These are phyloP conservation scores for Clohesyomyces aquaticus DNA, from an alignment of 495 filamentous ascomycete genomes.

Conservation along the genomic window DNA sequence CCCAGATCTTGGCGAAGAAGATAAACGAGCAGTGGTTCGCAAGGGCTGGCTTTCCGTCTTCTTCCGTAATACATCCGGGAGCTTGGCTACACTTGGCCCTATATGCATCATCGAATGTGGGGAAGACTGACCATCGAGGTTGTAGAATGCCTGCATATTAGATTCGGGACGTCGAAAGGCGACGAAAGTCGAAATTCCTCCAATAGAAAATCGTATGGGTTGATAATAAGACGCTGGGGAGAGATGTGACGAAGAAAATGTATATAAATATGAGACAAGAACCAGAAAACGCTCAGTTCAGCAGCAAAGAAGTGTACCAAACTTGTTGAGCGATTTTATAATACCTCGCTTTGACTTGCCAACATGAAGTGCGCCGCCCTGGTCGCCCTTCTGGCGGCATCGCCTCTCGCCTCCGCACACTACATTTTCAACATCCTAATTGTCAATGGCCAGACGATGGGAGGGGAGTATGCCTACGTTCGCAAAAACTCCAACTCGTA, in stretches of 20 bases:
- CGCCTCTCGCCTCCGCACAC: constrained; percentile 14
- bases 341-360: neutral
- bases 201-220: neutral
- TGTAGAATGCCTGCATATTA: neutral
- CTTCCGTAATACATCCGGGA: neutral
- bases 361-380: neutral
- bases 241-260: neutral
- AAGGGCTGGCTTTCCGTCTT: neutral
- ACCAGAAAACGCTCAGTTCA: neutral
- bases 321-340: too few relatives aligned
- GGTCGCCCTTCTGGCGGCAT: neutral
- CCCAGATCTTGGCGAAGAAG: neutral
- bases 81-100: neutral
- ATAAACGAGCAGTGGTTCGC: neutral
- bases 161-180: too few relatives aligned
- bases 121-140: neutral
- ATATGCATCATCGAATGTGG: neutral
- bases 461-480: constrained; percentile 39
- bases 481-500: constrained; percentile 39
- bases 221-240: neutral
- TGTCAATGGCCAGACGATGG: constrained; percentile 37
- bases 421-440: constrained; percentile 42
- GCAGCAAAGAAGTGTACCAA: neutral
- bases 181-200: neutral
- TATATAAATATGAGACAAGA: neutral